Conservation (phyloP, 1,139 yeast species). For the Saccharomycopsis hybrid region DNA sequence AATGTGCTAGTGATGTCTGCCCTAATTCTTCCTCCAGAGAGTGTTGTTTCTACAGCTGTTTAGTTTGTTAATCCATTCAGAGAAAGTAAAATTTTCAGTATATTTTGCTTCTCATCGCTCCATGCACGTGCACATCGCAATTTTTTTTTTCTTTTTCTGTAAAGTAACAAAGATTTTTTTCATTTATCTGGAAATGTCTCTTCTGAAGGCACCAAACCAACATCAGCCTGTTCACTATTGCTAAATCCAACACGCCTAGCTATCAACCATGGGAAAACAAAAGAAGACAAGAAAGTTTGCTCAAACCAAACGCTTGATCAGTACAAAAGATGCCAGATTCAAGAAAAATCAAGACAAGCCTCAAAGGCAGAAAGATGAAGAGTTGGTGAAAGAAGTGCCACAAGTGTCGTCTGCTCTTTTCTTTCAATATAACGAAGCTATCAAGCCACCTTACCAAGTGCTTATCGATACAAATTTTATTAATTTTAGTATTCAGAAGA, state of each 20-base stretch:
- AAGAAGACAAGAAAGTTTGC: slow-evolving; percentile 96
- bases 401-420: slow-evolving; percentile 94
- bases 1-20: too few species aligned
- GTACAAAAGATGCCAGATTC: slow-evolving; percentile 65
- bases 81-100: not conserved
- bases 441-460: slow-evolving; percentile 95
- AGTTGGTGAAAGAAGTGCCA: slow-evolving; percentile 80
- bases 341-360: slow-evolving; percentile 35
- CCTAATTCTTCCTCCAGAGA: too few species aligned
- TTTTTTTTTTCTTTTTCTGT: slow-evolving; percentile 5
- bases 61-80: not conserved
- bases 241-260: not conserved
- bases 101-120: not conserved
- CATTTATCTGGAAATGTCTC: too few species aligned
- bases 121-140: not conserved
- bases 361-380: slow-evolving; percentile 53
- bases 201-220: too few species aligned
- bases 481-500: slow-evolving; percentile 92
- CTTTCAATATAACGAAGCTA: slow-evolving; percentile 89
- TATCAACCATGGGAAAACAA: slow-evolving; percentile 76
- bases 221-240: too few species aligned
- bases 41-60: too few species aligned
- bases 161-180: too few species aligned
- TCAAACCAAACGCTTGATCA: slow-evolving; percentile 75
- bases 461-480: slow-evolving; percentile 93